phyloP scores from a whole-genome alignment of 805 yeast genomes.

The Sugiyamaella lignohabitans region DNA sequence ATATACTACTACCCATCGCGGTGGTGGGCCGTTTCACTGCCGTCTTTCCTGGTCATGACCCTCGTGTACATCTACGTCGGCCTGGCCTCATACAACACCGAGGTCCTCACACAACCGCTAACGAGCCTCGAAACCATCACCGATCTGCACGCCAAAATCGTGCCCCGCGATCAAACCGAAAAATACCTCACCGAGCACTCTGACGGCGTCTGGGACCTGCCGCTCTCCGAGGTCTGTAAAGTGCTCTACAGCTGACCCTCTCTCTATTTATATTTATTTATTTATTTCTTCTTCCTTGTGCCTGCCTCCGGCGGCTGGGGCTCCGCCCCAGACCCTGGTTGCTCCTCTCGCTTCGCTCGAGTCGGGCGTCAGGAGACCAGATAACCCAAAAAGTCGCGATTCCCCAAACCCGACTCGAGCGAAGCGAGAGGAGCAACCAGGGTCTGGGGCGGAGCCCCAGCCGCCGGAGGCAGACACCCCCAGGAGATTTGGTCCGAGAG shows the following conservation, averaged over 20 bases:
- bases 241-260: constrained; percentile 23
- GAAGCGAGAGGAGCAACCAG: background rate
- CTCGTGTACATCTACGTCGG: constrained; percentile 71
- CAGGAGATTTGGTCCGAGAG: no score
- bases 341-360: background rate
- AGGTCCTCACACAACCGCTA: constrained; percentile 55
- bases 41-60: constrained; percentile 59
- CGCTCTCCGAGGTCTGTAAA: constrained; percentile 40
- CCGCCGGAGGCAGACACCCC: background rate
- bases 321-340: background rate
- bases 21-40: constrained; percentile 84
- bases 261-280: no score
- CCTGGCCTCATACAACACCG: constrained; percentile 68
- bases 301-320: background rate
- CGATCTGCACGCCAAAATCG: constrained; percentile 52
- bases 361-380: no score
- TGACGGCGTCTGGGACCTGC: constrained; percentile 83
- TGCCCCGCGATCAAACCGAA: constrained; percentile 30
- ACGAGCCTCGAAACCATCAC: constrained; percentile 57
- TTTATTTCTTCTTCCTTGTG: background rate
- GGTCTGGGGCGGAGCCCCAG: no score
- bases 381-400: no score
- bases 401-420: no score
- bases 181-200: constrained; percentile 51
- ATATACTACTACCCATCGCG: constrained; percentile 77